Evolutionary conservation across 345 rosid genomes (phyloP).

Genomic region (Boechera divaricarpa): DNA sequence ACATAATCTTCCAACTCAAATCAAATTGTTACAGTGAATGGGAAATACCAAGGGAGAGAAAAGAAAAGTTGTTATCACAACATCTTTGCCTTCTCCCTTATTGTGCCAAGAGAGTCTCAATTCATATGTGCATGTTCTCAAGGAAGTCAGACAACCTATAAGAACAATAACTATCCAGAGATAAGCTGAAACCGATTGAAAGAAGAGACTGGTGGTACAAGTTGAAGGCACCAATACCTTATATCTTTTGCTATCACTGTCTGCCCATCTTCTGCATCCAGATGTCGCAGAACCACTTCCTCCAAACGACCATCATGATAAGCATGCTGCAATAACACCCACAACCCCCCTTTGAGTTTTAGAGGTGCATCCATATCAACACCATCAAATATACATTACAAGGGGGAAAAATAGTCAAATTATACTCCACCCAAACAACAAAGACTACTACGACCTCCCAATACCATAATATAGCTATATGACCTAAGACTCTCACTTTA

Average conservation of each 20-base stretch:
- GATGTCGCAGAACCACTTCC: slow-evolving; percentile 79
- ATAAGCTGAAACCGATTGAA: slow-evolving; percentile 22
- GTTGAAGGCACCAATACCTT: slow-evolving; percentile 37
- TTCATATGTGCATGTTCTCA: slow-evolving; percentile 51
- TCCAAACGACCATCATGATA: slow-evolving; percentile 78
- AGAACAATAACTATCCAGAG: slow-evolving; percentile 32
- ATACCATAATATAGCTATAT: slow-evolving; percentile 23
- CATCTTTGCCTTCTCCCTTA: slow-evolving; percentile 31
- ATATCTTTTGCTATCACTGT: slow-evolving; percentile 75
- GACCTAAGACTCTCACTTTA: slow-evolving; percentile 41
- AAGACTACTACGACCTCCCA: slow-evolving; percentile 24
- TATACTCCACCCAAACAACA: slow-evolving; percentile 12
- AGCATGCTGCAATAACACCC: slow-evolving; percentile 66
- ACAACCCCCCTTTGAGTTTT: slow-evolving; percentile 31
- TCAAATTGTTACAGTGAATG: slow-evolving; percentile 25
- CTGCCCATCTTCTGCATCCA: slow-evolving; percentile 78
- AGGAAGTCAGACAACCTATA: slow-evolving; percentile 81
- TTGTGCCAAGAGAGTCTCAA: slow-evolving; percentile 27
- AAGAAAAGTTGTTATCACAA: slow-evolving; percentile 2
- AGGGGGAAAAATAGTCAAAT: background rate
- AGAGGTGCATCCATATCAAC: slow-evolving; percentile 36
- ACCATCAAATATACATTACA: slow-evolving; percentile 33
- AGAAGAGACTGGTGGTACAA: slow-evolving; percentile 17
- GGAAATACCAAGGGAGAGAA: background rate
- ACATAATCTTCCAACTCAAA: slow-evolving; percentile 14